Evolutionary conservation across 306 rosid species (phyloP).

Genomic region (Quercus rubra): DNA sequence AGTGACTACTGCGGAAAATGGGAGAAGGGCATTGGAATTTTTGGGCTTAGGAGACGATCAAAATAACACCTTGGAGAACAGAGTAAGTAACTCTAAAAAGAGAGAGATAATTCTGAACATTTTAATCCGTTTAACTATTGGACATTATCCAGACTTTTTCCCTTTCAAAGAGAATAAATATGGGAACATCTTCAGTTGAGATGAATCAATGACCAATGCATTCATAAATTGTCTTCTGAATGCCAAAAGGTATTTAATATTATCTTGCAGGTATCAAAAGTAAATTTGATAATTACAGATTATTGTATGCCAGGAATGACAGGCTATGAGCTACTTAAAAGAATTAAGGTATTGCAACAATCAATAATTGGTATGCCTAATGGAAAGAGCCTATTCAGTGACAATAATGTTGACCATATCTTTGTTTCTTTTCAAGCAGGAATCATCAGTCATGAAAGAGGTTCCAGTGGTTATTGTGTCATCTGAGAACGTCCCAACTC

Average conservation of each 20-base stretch:
- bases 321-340: conserved; percentile 89
- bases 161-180: too few species aligned
- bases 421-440: conserved; percentile 35
- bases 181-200: too few species aligned
- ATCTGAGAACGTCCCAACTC: conserved; percentile 80
- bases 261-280: conserved; percentile 60
- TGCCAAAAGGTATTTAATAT: background rate
- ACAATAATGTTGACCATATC: background rate
- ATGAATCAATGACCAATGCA: background rate
- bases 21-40: conserved; percentile 74
- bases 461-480: conserved; percentile 94
- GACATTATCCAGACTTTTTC: too few species aligned
- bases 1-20: conserved; percentile 96
- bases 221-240: background rate
- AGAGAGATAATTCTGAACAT: too few species aligned
- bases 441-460: conserved; percentile 79
- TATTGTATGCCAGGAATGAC: conserved; percentile 99
- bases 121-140: too few species aligned
- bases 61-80: conserved; percentile 32
- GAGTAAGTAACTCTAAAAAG: conserved; percentile 35
- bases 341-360: conserved; percentile 59
- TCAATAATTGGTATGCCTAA: background rate
- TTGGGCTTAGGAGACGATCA: conserved; percentile 65
- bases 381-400: background rate
- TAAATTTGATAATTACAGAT: conserved; percentile 82